Evolutionary conservation across 306 rosid genomes (phyloP), one percentile per base, ranked within the genome.

Genomic region (Elaeagnus macrophylla): DNA sequence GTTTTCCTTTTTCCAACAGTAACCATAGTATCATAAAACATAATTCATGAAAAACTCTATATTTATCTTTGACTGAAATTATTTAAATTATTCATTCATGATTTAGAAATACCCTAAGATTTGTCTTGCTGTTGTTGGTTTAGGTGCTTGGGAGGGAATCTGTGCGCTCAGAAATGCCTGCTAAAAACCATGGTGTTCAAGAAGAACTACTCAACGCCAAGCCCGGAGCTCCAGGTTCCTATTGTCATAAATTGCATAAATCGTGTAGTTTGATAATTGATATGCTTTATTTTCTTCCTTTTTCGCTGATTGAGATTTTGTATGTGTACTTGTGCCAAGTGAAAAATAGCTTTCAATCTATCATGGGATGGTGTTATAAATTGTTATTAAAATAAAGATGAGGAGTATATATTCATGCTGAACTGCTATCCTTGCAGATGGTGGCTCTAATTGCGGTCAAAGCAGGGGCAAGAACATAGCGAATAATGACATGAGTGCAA

Each of bases 141-240:
- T 66, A 86, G 97, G 78, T 78, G 40, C 42, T 80, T 6, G 81
- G 88, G 57, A 80, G 84, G 74, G 97, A 79, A 20, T 75, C 83
- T 64, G 70, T 73, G 65, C 79, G 67, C 59, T 69, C 79, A 59
- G 79, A 72, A 52, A 36, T 59, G 60, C 62, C 41, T 19, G 77
- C 61, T 50, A 82, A 79, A 54, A 78, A 47, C 62, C 44, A 48
- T 37, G 61, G 50, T 44, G 38, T 48, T 57, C 36, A 44, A 13
- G 59, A 42, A 61, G 84, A 77, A 44, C 55, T 79, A 39, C 69
- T 66, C 72, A 66, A 46, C 73, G 37, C 70, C 62, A 76, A 73
- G 67, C 49, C 52, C 56, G 73, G 48, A 62, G 60, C 49, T 69
- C 51, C 57, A 65, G 89, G 93, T 79, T 53, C 20, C 59, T 52